These are phyloP conservation scores for Phytophthora megakarya DNA, from an alignment of 352 stramenopile species.

Conservation along the genomic window DNA sequence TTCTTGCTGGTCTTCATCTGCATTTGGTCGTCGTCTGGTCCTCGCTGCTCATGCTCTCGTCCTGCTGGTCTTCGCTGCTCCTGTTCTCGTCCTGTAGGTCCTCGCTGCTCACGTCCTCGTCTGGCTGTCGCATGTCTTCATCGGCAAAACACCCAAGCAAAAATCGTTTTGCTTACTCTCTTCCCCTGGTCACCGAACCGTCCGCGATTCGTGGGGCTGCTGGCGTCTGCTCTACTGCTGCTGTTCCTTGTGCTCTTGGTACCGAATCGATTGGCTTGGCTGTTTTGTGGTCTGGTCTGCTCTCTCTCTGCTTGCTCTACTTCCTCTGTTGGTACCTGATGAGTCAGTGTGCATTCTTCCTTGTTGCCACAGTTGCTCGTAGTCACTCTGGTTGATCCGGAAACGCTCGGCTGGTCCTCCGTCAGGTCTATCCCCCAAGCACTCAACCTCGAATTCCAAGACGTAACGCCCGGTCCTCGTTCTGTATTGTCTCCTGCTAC, in stretches of 20 bases:
- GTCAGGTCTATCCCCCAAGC: neutral
- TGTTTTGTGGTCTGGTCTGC: too few relatives aligned
- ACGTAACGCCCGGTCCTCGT: neutral
- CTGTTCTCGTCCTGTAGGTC: too few relatives aligned
- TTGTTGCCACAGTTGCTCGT: slow-evolving; percentile 1
- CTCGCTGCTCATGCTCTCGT: too few relatives aligned
- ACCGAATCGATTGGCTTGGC: too few relatives aligned
- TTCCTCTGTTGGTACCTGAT: neutral
- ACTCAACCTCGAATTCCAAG: slow-evolving; percentile 4
- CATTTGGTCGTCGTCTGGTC: too few relatives aligned
- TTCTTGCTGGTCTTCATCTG: too few relatives aligned
- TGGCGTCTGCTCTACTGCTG: too few relatives aligned
- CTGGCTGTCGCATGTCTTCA: too few relatives aligned
- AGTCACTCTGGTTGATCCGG: neutral
- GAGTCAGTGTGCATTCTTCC: neutral
- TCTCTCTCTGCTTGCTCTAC: neutral
- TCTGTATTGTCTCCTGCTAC: neutral
- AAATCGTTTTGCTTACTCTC: slow-evolving; percentile 1
- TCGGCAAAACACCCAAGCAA: too few relatives aligned
- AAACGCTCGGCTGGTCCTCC: neutral
- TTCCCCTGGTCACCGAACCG: neutral
- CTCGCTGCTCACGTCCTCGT: too few relatives aligned
- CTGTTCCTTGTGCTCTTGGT: too few relatives aligned
- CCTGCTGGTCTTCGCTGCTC: too few relatives aligned
- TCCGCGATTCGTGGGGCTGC: neutral